These are phyloP conservation scores for Aspergillus panamensis DNA, from an alignment of 495 filamentous ascomycete genomes.

Conservation along the genomic window DNA sequence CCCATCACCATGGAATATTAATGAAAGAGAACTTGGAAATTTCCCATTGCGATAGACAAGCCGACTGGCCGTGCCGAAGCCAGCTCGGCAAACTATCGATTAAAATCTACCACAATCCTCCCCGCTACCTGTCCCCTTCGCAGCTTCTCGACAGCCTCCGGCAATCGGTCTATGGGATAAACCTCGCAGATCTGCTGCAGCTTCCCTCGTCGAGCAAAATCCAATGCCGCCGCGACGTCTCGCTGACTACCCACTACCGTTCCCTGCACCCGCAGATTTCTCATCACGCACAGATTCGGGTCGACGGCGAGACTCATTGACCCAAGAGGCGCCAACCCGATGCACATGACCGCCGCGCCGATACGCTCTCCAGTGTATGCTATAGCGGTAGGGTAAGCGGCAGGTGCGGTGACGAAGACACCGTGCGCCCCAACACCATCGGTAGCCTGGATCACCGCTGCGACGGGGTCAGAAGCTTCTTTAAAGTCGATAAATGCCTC, in stretches of 20 bases:
- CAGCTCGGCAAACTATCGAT: slow-evolving; percentile 16
- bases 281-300: slow-evolving; percentile 40
- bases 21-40: too few species aligned
- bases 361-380: slow-evolving; percentile 40
- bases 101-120: slow-evolving; percentile 50
- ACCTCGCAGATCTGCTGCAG: slow-evolving; percentile 42
- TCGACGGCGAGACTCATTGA: slow-evolving; percentile 37
- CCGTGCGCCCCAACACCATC: slow-evolving; percentile 50
- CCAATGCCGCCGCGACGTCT: slow-evolving; percentile 43
- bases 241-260: slow-evolving; percentile 46
- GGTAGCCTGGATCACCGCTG: slow-evolving; percentile 38
- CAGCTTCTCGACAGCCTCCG: slow-evolving; percentile 40
- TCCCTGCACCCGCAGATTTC: slow-evolving; percentile 45
- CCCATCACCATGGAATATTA: too few species aligned
- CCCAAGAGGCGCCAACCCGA: slow-evolving; percentile 33
- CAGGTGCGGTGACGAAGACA: slow-evolving; percentile 48
- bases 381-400: slow-evolving; percentile 40
- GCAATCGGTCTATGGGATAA: slow-evolving; percentile 37
- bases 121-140: slow-evolving; percentile 45
- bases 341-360: slow-evolving; percentile 46
- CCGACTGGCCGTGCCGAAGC: too few species aligned
- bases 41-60: too few species aligned
- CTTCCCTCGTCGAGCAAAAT: slow-evolving; percentile 45
- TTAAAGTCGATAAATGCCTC: slow-evolving; percentile 52
- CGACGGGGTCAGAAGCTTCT: slow-evolving; percentile 32